phyloP scores from a whole-genome alignment of 1,284 basidiomycete species.

The Wolfiporia cocos region DNA sequence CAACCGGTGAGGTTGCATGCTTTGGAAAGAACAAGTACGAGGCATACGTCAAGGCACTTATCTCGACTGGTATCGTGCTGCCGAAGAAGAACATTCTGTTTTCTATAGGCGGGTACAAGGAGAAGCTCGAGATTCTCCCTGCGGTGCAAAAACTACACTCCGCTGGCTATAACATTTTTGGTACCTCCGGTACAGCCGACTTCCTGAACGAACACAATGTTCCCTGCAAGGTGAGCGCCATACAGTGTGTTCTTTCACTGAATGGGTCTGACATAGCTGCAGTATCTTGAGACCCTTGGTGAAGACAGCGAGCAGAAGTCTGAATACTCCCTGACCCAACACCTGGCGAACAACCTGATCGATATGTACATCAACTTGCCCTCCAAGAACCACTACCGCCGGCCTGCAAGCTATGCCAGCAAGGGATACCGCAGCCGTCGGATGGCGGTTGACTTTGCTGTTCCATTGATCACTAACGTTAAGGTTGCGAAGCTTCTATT shows the following conservation, averaged over 20 bases:
- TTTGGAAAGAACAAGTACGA: slow-evolving; percentile 98
- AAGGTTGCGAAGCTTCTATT: slow-evolving; percentile 98
- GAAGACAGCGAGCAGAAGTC: slow-evolving; percentile 84
- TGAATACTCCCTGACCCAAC: slow-evolving; percentile 93
- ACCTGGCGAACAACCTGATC: slow-evolving; percentile 93
- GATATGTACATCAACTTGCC: slow-evolving; percentile 99
- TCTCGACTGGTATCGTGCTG: slow-evolving; percentile 91
- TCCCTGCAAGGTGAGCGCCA: slow-evolving; percentile 63
- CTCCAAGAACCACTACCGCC: slow-evolving; percentile 96
- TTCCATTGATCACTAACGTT: slow-evolving; percentile 97
- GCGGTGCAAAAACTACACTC: slow-evolving; percentile 95
- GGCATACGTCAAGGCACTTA: slow-evolving; percentile 94
- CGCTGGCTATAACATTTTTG: slow-evolving; percentile 95
- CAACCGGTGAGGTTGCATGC: slow-evolving; percentile 99
- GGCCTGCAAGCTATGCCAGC: slow-evolving; percentile 94
- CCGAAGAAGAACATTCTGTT: slow-evolving; percentile 96
- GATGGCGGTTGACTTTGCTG: slow-evolving; percentile 99
- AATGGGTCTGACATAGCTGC: slow-evolving; percentile 9
- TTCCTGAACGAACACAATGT: slow-evolving; percentile 87
- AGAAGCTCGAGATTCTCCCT: slow-evolving; percentile 95
- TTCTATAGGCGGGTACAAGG: slow-evolving; percentile 93
- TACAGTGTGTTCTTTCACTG: background rate
- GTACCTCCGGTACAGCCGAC: slow-evolving; percentile 94
- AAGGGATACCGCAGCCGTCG: slow-evolving; percentile 96
- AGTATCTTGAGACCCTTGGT: slow-evolving; percentile 84